Base-by-base conservation (phyloP, 192 early-diverging fungal species). In the Coemansia reversa region DNA sequence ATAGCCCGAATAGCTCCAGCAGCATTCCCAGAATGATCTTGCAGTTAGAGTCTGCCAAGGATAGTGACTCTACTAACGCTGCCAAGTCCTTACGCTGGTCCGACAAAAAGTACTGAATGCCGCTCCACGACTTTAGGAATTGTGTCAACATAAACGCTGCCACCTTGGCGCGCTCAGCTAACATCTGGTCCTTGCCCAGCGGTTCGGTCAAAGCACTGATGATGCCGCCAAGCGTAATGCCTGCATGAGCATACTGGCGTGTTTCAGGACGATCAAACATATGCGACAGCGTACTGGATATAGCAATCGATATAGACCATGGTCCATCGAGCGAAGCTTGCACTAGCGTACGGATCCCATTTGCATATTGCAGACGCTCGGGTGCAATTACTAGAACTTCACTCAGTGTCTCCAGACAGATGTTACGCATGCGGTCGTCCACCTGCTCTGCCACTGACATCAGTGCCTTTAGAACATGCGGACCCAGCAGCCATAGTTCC, bases 71-170 rank as follows among this genome's bases (percentile, higher is more conserved):
- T 22, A 72, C 51, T 35, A 83, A 51, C 22, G 74, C 65, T 1
- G 45, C 16, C 33, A 83, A 65, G 53, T 56, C 67, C 18, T 66
- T 57, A 24, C 76, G 72, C 2, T 70, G 59, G 63, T 79, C 76
- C 1, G 73, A 60, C 62, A 83, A 22, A 61, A 83, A 74, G 47
- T 83, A 83, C 68, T 83, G 82, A 50, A 83, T 67, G 14, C 82
- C 82, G 59, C 75, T 58, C 82, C 82, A 83, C 51, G 76, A 83
- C 55, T 83, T 83, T 20, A 83, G 62, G 18, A 83, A 56, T 67
- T 75, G 72, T 42, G 82, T 69, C 55, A 83, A 57, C 70, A 83
- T 75, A 24, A 75, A 75, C 0, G 74, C 76, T 0, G 82, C 72
- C 0, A 79, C 63, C 16, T 77, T 77, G 56, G 76, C 82, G 19